phyloP scores from a whole-genome alignment of 2,329 filamentous ascomycete genomes.

The Dryadomyces quercus-mongolicae region DNA sequence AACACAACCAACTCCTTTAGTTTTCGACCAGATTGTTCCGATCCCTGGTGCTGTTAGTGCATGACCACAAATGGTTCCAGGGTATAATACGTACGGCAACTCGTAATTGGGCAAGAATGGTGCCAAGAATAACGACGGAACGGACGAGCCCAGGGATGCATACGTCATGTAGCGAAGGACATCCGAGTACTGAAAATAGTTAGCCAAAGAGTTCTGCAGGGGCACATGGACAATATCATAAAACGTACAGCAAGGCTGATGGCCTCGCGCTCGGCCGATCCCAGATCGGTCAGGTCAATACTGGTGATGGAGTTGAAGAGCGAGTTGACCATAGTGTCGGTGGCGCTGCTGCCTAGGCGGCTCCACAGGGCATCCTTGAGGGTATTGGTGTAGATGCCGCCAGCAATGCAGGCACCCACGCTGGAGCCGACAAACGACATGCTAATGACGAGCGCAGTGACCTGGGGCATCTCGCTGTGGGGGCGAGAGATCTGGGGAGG shows the following conservation, averaged over 20 bases:
- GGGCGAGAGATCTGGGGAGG: slow-evolving; percentile 31
- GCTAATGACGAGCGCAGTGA: slow-evolving; percentile 31
- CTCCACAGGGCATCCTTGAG: slow-evolving; percentile 24
- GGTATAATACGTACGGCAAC: slow-evolving; percentile 7
- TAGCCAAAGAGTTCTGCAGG: neutral
- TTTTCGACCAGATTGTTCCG: neutral
- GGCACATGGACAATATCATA: neutral
- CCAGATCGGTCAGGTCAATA: slow-evolving; percentile 24
- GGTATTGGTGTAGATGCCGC: slow-evolving; percentile 36
- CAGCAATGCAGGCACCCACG: slow-evolving; percentile 28
- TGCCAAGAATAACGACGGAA: slow-evolving; percentile 12
- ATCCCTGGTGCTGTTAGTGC: neutral
- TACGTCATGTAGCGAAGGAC: slow-evolving; percentile 18
- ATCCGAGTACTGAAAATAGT: slow-evolving; percentile 13
- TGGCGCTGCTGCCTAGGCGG: slow-evolving; percentile 20
- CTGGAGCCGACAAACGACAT: slow-evolving; percentile 27
- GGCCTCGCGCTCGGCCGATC: slow-evolving; percentile 25
- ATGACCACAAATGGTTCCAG: neutral
- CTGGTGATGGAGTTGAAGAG: slow-evolving; percentile 34
- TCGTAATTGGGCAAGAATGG: slow-evolving; percentile 14
- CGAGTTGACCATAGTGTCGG: slow-evolving; percentile 20
- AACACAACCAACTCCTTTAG: neutral
- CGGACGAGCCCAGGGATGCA: slow-evolving; percentile 14
- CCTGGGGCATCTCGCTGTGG: slow-evolving; percentile 31
- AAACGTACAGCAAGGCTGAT: slow-evolving; percentile 25